Evolutionary conservation across 352 stramenopile species (phyloP).

Genomic region (Globisporangium parvum): DNA sequence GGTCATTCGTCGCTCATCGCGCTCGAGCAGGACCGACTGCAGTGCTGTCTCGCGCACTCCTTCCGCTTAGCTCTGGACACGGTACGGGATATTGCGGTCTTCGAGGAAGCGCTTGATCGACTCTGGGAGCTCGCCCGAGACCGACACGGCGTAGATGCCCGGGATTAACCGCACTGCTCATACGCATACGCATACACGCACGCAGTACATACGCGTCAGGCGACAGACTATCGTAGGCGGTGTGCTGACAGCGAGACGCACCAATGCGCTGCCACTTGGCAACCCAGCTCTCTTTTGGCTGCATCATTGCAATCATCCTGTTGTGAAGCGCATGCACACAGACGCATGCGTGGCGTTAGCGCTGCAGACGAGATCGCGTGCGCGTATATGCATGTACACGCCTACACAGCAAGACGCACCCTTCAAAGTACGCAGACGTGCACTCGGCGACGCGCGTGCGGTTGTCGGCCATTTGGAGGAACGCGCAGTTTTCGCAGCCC

Average conservation of each 20-base stretch:
- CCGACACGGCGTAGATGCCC: slow-evolving; percentile 84
- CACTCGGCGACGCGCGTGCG: slow-evolving; percentile 82
- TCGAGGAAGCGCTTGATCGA: slow-evolving; percentile 87
- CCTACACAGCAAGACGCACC: slow-evolving; percentile 23
- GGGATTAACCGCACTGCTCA: slow-evolving; percentile 65
- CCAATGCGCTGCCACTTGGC: slow-evolving; percentile 87
- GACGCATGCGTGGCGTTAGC: too few species aligned
- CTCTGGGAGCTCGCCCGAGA: slow-evolving; percentile 80
- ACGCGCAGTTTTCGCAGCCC: slow-evolving; percentile 85
- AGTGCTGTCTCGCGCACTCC: background rate
- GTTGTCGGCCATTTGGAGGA: slow-evolving; percentile 89
- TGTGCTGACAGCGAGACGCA: slow-evolving; percentile 14
- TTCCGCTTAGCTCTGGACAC: slow-evolving; percentile 66
- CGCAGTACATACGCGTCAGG: background rate
- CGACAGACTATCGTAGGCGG: background rate
- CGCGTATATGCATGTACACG: background rate
- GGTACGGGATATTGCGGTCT: slow-evolving; percentile 84
- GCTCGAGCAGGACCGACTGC: too few species aligned
- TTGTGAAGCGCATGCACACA: background rate
- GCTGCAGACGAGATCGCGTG: background rate
- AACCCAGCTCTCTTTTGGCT: slow-evolving; percentile 86
- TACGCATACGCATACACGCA: background rate
- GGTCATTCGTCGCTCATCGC: too few species aligned
- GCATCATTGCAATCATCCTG: slow-evolving; percentile 89
- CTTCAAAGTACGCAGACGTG: slow-evolving; percentile 87